Base-by-base conservation (phyloP, 202 grass and related monocot genomes). In the Hordeum pubiflorum region DNA sequence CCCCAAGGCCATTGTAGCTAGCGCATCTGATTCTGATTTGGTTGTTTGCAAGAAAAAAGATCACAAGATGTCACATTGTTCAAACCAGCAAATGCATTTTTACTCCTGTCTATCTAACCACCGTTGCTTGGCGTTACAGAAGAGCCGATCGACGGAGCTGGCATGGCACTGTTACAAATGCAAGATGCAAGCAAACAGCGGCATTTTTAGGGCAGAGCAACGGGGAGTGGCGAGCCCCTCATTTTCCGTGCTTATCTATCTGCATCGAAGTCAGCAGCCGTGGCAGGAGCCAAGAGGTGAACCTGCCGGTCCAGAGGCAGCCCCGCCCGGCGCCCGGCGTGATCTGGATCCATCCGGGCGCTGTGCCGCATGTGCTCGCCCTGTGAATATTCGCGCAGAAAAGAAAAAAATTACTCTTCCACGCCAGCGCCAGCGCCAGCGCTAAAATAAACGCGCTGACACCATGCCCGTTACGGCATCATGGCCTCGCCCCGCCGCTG, bases 341-440 rank as follows among this genome's bases (percentile, higher is more conserved):
- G 85, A 4, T 68, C 14, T 88, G 83, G 86, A 82, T 89, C 69
- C 14, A 70, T 50, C 14, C 14, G 50, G 81, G 83, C 87, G 81
- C 89, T 81, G 76, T 79, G 76, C 69, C 82, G 87, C 88, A 86
- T 94, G 92, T 92, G 92, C 81, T 48, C 33, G 31, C 43, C 77
- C 77, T 73, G 78, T 59, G 74, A 88, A 78, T 85, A 77, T 87
- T 70, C 63, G 81, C 70, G 81, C 69, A 46, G 44, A 36, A 7
- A 13, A 58, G 46, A 4, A 69, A 36, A 7, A 69, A 63, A 10
- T 12, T 11, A 57, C 55, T 22, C 55, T 20, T 4, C 55, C 3
- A 0, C 27, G 9, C 9, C 24, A 11, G 8, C 40, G 22, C 9
- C 24, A 11, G 8, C 27, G 22, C 27, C 27, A 2, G 24, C 39